Base-by-base conservation (phyloP, 768 basidiomycete species). In the Russula sp. region DNA sequence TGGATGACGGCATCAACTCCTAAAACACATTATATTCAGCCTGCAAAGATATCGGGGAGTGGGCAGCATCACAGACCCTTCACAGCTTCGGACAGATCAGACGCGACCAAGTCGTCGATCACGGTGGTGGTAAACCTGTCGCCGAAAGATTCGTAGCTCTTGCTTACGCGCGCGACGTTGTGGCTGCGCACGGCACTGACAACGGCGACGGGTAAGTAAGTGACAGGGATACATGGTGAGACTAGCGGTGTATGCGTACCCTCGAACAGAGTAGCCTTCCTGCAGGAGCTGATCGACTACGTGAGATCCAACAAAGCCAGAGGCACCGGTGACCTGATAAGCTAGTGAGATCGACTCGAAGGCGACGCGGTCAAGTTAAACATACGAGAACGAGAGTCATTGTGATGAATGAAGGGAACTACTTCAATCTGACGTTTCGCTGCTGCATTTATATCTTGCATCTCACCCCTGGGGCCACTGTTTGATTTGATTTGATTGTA, bases 221-320 rank as follows among this genome's bases (percentile, higher is more conserved):
- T 2, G 8, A 8, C 13, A 37, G 1, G 32, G n/a, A 35, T 6
- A 27, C 6, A n/a, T 2, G n/a, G 3, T 27, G 39, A 34, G 5
- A 27, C 13, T 14, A 16, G 40, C n/a, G 7, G 14, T 3, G 22
- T 40, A 20, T 18, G 34, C 67, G n/a, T 49, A 73, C 77, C 79
- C 84, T 66, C 78, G 73, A 45, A 85, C 83, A 8, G 71, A 74
- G 67, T 79, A 81, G 1, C 84, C 83, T 20, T 71, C 70, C n/a
- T 77, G 68, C 22, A 82, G 68, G 5, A 82, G 73, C 48, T 78
- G 71, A 35, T 62, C 39, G 18, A 69, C 59, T 20, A 73, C 62
- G 44, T 70, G 67, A 1, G 68, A 60, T 10, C 71, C 71, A 34
- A 70, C 31, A 50, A 70, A 80, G 22, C 79, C 78, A 27, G 79